These are phyloP conservation scores for Penicillium occitanis DNA, from an alignment of 2,329 filamentous ascomycete species.

Conservation along the genomic window DNA sequence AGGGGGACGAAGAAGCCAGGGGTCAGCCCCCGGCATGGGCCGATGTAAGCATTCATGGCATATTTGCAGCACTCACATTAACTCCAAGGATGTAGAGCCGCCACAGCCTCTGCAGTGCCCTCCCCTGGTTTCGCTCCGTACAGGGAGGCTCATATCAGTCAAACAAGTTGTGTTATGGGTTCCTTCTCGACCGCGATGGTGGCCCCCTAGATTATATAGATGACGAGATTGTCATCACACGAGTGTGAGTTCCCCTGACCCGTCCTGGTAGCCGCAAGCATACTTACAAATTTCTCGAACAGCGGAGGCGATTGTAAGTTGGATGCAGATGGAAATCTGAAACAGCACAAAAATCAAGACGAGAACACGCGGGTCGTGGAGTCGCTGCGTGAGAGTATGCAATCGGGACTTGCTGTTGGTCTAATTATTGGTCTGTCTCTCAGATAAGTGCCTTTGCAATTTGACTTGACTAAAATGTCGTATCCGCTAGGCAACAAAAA, in stretches of 20 bases:
- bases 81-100: constrained; percentile 38
- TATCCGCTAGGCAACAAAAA: constrained; percentile 52
- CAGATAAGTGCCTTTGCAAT: background rate
- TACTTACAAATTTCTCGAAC: constrained; percentile 19
- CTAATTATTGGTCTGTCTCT: constrained; percentile 53
- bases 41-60: constrained; percentile 32
- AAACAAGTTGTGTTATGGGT: constrained; percentile 53
- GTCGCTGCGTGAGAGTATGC: constrained; percentile 50
- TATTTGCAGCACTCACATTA: background rate
- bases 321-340: constrained; percentile 50
- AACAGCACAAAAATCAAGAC: constrained; percentile 50
- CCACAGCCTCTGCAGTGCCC: constrained; percentile 62
- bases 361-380: constrained; percentile 37
- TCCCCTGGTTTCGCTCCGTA: constrained; percentile 62
- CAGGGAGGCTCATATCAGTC: constrained; percentile 60
- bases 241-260: constrained; percentile 50
- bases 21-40: constrained; percentile 58
- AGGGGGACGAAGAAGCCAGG: constrained; percentile 20
- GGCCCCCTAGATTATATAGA: constrained; percentile 59
- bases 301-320: constrained; percentile 57
- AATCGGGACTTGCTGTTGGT: constrained; percentile 53
- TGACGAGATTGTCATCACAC: constrained; percentile 62
- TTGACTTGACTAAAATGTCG: background rate
- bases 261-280: background rate
- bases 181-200: constrained; percentile 59